Evolutionary conservation across 371 early-diverging fungal genomes (phyloP).

Genomic region (Umbelopsis sp.): DNA sequence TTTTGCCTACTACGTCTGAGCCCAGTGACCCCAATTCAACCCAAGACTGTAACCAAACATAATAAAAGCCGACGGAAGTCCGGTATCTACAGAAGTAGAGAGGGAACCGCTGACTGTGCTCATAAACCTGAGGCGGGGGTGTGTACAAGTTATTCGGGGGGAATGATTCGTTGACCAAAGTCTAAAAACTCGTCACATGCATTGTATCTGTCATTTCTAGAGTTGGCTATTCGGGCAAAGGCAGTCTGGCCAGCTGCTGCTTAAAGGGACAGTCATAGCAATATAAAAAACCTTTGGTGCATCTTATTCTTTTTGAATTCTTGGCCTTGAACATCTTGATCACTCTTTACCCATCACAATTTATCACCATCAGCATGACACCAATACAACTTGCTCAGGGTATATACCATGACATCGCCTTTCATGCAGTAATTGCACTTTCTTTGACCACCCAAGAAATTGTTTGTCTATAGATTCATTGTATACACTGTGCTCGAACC

Average conservation of each 20-base stretch:
- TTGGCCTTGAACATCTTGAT: background rate
- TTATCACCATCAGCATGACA: background rate
- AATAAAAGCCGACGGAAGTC: slow-evolving; percentile 6
- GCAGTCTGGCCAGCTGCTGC: no score
- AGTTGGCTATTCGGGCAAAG: no score
- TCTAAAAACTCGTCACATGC: slow-evolving; percentile 7
- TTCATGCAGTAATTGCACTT: background rate
- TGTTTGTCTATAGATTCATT: background rate
- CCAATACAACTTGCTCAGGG: background rate
- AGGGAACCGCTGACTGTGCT: slow-evolving; percentile 1
- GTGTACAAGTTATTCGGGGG: slow-evolving; percentile 1
- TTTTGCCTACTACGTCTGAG: no score
- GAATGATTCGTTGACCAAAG: background rate
- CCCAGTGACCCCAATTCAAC: background rate
- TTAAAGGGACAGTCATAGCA: background rate
- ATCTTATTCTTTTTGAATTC: background rate
- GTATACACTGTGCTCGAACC: slow-evolving; percentile 3
- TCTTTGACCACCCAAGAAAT: no score
- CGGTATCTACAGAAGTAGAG: background rate
- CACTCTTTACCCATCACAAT: background rate
- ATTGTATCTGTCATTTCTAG: slow-evolving; percentile 6
- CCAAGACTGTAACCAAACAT: slow-evolving; percentile 1
- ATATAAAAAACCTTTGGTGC: slow-evolving; percentile 2
- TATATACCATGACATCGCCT: background rate
- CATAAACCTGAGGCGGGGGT: background rate